These are phyloP conservation scores for Petunia secreta DNA, from an alignment of 257 asterid genomes.

Conservation along the genomic window DNA sequence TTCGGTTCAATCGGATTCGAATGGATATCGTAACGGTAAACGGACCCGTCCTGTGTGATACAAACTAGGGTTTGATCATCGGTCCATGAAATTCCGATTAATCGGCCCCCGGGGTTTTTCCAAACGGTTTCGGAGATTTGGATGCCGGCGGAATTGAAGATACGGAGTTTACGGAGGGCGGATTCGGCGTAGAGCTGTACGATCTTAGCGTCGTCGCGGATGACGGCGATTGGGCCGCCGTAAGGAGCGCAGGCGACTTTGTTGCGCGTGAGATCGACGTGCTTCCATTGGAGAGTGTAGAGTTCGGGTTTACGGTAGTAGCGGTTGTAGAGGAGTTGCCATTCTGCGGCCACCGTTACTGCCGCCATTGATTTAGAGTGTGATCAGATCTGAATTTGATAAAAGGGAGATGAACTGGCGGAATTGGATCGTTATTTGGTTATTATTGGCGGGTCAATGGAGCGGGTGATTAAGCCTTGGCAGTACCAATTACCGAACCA, in stretches of 20 bases:
- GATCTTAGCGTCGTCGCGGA: conserved; percentile 94
- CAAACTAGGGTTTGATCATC: conserved; percentile 79
- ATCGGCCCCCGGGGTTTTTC: conserved; percentile 89
- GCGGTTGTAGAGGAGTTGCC: conserved; percentile 92
- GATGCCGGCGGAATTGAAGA: conserved; percentile 86
- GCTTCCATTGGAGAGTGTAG: conserved; percentile 93
- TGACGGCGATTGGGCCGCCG: conserved; percentile 94
- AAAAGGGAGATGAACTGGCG: no score
- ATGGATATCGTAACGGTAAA: conserved; percentile 72
- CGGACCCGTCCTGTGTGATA: conserved; percentile 85
- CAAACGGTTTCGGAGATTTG: conserved; percentile 78
- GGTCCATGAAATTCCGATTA: conserved; percentile 86
- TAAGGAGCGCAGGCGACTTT: conserved; percentile 92
- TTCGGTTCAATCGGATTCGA: conserved; percentile 64
- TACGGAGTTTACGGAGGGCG: conserved; percentile 88
- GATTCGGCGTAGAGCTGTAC: conserved; percentile 94
- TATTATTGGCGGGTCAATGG: no score
- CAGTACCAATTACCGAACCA: no score
- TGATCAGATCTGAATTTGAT: no score
- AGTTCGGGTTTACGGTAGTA: conserved; percentile 94
- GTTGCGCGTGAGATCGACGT: conserved; percentile 90
- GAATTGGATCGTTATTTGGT: no score
- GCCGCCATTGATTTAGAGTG: conserved; percentile 58
- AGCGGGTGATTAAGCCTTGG: no score
- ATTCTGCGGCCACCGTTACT: conserved; percentile 94